Percentiles rank a stretch among this genome's conserved stretches.
Conservation (phyloP, 2,329 filamentous ascomycete genomes). For the Graphilbum ipis-grandicollis region DNA sequence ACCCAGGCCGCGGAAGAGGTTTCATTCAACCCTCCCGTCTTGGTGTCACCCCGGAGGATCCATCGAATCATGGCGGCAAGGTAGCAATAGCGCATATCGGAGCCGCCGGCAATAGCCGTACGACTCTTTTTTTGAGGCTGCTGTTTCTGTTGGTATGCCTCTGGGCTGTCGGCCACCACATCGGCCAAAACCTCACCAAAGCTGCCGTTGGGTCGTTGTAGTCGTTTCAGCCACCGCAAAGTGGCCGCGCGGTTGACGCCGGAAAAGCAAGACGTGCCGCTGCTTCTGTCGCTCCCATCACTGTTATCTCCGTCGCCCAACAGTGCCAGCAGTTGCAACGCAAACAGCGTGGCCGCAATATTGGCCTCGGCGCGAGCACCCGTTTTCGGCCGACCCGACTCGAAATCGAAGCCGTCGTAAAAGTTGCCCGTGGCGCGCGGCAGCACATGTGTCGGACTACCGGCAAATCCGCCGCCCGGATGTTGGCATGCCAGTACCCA, state of each 20-base stretch:
- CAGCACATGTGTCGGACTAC: slow-evolving; percentile 54
- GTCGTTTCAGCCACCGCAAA: slow-evolving; percentile 52
- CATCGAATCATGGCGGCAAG: slow-evolving; percentile 67
- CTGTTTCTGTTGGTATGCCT: too few species aligned
- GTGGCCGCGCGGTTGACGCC: slow-evolving; percentile 51
- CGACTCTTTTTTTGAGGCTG: too few species aligned
- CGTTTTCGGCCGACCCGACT: slow-evolving; percentile 25
- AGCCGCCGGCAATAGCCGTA: slow-evolving; percentile 67
- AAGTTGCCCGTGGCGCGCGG: slow-evolving; percentile 15
- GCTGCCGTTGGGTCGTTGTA: slow-evolving; percentile 75
- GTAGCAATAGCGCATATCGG: slow-evolving; percentile 79
- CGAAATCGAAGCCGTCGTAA: slow-evolving; percentile 13
- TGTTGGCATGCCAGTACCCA: slow-evolving; percentile 86
- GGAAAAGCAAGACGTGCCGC: slow-evolving; percentile 30
- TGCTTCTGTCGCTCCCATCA: not conserved
- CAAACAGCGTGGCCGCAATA: slow-evolving; percentile 78
- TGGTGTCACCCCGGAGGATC: slow-evolving; percentile 51
- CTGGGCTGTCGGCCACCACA: slow-evolving; percentile 5
- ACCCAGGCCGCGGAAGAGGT: slow-evolving; percentile 37
- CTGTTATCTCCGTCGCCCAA: slow-evolving; percentile 15
- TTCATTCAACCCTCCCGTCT: too few species aligned
- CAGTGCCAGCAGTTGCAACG: slow-evolving; percentile 52
- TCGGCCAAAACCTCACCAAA: slow-evolving; percentile 69
- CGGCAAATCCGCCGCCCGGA: slow-evolving; percentile 72
- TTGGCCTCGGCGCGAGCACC: slow-evolving; percentile 40